phyloP scores from a whole-genome alignment of 441 rosid genomes.

The Brassica balearica region DNA sequence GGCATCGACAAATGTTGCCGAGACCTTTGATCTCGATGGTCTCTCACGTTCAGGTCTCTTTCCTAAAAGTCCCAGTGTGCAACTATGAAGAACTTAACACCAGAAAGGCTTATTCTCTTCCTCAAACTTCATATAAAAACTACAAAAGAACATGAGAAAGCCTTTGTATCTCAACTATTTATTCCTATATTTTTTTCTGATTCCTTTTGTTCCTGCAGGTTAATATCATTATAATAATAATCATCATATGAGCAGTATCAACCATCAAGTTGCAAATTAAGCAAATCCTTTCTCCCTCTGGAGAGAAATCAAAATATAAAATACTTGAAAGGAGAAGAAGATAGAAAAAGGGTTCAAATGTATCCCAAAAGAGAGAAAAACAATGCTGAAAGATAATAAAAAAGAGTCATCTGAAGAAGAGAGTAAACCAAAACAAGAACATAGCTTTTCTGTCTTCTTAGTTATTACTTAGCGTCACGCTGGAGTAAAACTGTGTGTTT shows the following conservation, averaged over 20 bases:
- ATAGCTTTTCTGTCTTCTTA: background rate
- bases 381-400: background rate
- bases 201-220: too few relatives aligned
- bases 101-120: too few relatives aligned
- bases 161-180: too few relatives aligned
- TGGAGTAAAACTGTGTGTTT: background rate
- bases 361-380: constrained; percentile 13
- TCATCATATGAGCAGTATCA: background rate
- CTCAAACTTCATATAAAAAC: too few relatives aligned
- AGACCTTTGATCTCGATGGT: too few relatives aligned
- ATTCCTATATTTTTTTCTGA: too few relatives aligned
- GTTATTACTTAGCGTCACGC: constrained; percentile 13
- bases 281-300: constrained; percentile 1
- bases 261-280: constrained; percentile 16
- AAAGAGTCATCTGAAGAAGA: constrained; percentile 15
- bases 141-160: too few relatives aligned
- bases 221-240: background rate
- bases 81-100: too few relatives aligned
- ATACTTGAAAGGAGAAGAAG: background rate
- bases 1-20: too few relatives aligned
- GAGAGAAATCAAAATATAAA: background rate
- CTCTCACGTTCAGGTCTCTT: too few relatives aligned
- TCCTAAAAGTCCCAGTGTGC: too few relatives aligned
- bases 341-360: background rate
- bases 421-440: constrained; percentile 19